phyloP scores from a whole-genome alignment of 805 yeast species.

The Ogataea haglerorum region DNA sequence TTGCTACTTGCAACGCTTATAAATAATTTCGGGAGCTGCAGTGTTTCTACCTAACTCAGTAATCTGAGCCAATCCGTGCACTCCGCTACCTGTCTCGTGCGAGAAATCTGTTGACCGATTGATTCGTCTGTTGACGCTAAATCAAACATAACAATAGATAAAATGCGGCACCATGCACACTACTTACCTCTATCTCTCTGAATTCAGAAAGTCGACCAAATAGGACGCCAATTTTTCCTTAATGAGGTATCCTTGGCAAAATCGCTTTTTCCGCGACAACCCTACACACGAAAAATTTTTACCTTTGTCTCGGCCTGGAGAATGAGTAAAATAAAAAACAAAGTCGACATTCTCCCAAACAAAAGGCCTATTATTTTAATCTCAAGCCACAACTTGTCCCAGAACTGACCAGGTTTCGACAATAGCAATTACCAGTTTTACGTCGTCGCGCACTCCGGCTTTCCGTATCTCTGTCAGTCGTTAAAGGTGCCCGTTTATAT shows the following conservation, averaged over 20 bases:
- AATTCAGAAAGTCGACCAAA: conserved; percentile 4
- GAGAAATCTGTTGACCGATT: neutral
- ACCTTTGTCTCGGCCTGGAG: conserved; percentile 7
- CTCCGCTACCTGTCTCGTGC: neutral
- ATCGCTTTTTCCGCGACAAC: conserved; percentile 1
- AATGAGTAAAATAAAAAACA: conserved; percentile 7
- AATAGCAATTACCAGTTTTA: neutral
- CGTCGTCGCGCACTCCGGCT: neutral
- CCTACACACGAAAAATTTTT: conserved; percentile 12
- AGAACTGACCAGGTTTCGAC: neutral
- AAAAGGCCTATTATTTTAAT: conserved; percentile 3
- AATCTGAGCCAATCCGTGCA: neutral
- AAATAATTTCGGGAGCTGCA: conserved; percentile 1
- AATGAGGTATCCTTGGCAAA: neutral
- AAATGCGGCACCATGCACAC: neutral
- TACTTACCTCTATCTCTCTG: neutral
- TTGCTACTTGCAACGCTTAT: neutral
- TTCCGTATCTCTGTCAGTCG: neutral
- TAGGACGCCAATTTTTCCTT: conserved; percentile 3
- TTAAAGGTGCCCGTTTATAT: conserved; percentile 2
- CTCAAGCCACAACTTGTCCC: neutral
- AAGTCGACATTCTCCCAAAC: conserved; percentile 7
- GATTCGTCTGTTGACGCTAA: neutral
- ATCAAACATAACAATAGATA: neutral
- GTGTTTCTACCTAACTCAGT: conserved; percentile 1